Percentiles rank a stretch among this genome's conserved stretches.
These are phyloP conservation scores for Pichia sp. DNA, from an alignment of 1,139 yeast genomes.

Conservation along the genomic window DNA sequence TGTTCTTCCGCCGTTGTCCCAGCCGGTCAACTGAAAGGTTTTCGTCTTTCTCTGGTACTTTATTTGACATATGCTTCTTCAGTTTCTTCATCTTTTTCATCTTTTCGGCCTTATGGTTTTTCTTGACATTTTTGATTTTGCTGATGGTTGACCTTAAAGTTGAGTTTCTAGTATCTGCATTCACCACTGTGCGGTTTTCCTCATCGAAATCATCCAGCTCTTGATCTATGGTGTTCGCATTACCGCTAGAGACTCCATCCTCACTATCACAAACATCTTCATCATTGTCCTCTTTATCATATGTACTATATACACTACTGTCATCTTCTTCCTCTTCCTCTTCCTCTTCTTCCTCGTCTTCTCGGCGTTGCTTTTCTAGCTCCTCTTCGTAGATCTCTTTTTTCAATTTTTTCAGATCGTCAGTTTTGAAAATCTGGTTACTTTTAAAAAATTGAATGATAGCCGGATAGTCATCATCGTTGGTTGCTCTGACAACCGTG, in stretches of 20 bases:
- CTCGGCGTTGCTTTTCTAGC: constrained; percentile 7
- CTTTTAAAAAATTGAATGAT: constrained; percentile 58
- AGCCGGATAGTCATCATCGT: constrained; percentile 45
- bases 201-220: constrained; percentile 12
- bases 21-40: background rate
- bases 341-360: constrained; percentile 2
- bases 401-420: constrained; percentile 23
- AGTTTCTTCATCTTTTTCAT: background rate
- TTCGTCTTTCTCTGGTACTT: background rate
- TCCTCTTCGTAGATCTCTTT: constrained; percentile 17
- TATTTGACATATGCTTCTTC: background rate
- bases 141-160: constrained; percentile 1
- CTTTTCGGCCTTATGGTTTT: background rate
- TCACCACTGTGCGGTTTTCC: background rate
- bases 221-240: constrained; percentile 4
- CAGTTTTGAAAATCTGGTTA: constrained; percentile 37
- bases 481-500: constrained; percentile 62
- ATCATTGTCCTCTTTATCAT: background rate
- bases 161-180: background rate
- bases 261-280: background rate
- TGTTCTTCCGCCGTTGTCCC: constrained; percentile 23
- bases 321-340: constrained; percentile 11
- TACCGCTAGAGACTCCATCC: background rate
- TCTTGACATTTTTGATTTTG: constrained; percentile 1
- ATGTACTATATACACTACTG: background rate